A percentile compares a stretch with the other conserved stretches of the same genome.
Evolutionary conservation across 192 early-diverging fungal genomes (phyloP).

Genomic region (Podila horticola): DNA sequence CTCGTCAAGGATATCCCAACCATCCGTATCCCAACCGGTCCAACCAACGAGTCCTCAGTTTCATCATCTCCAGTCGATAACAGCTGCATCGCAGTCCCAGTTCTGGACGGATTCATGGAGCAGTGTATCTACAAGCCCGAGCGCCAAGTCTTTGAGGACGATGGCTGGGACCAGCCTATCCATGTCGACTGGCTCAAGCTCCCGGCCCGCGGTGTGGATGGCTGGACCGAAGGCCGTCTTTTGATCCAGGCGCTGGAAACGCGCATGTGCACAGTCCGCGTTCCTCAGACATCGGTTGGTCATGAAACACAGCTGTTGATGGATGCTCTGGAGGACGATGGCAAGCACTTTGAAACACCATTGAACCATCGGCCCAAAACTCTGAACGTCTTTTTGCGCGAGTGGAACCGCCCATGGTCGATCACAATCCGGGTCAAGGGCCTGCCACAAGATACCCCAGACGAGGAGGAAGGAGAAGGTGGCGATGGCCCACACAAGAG

Average conservation of each 20-base stretch:
- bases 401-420: constrained; percentile 36
- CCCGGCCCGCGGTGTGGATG: background rate
- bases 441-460: background rate
- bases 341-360: background rate
- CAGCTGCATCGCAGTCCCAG: too few species aligned
- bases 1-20: constrained; percentile 15
- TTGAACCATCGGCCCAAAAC: constrained; percentile 27
- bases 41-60: too few species aligned
- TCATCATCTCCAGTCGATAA: too few species aligned
- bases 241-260: constrained; percentile 25
- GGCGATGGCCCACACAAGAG: background rate
- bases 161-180: constrained; percentile 15
- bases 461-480: background rate
- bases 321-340: background rate
- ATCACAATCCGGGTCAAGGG: constrained; percentile 20
- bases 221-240: constrained; percentile 24
- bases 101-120: background rate
- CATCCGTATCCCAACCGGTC: background rate
- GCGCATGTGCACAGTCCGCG: constrained; percentile 17
- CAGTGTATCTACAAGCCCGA: constrained; percentile 7
- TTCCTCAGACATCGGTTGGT: constrained; percentile 20
- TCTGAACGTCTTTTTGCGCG: constrained; percentile 7
- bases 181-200: constrained; percentile 5
- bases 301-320: constrained; percentile 27
- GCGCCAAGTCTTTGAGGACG: constrained; percentile 46